Evolutionary conservation across 306 rosid species (phyloP), one percentile per base, ranked within the genome.

Genomic region (Malus sieversii): DNA sequence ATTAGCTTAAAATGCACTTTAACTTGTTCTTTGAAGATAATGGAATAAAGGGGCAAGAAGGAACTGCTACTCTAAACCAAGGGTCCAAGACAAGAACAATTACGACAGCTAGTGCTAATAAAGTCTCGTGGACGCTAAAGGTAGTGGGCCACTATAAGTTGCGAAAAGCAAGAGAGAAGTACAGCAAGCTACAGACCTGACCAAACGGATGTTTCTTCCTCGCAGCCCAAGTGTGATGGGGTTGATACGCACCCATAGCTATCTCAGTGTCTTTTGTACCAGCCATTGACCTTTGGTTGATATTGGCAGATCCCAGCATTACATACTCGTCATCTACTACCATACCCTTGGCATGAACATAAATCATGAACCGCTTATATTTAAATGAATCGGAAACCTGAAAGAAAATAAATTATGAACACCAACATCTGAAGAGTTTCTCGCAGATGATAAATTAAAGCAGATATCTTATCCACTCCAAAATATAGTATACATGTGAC

Each of bases 281-380:
- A 60, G 97, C 99, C 97, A 95, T 72, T 63, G 99, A 95, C 84
- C 99, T 88, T 84, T 95, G 99, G 84, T 95, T 95, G 78, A 95
- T 95, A 74, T 95, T 95, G 71, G 97, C 99, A 81, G 99, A 95
- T 78, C 98, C 99, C 52, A 92, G 40, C 55, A 95, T 87, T 3
- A 95, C 88, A 9, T 95, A 95, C 74, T 95, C 99, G 46, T 95
- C 99, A 63, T 95, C 99, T 40, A 95, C 77, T 12, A 95, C 70
- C 97, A 95, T 89, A 66, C 99, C 99, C 82, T 95, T 95, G 67
- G 99, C 96, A 77, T 95, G 99, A 57, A 95, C 98, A 74, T 92
- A 95, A 68, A 95, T 95, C 99, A 95, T 95, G 75, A 90, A 90
- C 35, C 99, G 84, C 29, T 79, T 74, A 77, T 51, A 35, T 72